Percentiles rank a stretch among this genome's conserved stretches.
Evolutionary conservation across 2,329 filamentous ascomycete species (phyloP).

Genomic region (Colletotrichum euphorbiae): DNA sequence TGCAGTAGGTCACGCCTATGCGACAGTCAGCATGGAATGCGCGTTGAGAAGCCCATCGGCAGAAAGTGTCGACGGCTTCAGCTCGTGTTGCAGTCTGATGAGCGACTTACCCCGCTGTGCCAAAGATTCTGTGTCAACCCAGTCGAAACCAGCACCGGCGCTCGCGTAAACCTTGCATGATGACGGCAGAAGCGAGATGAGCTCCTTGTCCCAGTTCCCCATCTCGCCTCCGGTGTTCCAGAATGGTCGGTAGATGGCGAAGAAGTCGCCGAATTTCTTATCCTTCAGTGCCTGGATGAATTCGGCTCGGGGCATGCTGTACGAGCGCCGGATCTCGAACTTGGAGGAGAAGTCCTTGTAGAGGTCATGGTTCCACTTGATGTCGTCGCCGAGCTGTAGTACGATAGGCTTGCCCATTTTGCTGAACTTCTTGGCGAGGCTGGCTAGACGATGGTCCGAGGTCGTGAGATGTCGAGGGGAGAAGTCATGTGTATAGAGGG

Average conservation of each 20-base stretch:
- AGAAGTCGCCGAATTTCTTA: slow-evolving; percentile 36
- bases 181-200: slow-evolving; percentile 33
- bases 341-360: slow-evolving; percentile 35
- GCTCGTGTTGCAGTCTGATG: neutral
- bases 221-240: slow-evolving; percentile 39
- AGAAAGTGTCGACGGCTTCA: neutral
- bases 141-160: slow-evolving; percentile 34
- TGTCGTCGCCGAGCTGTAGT: slow-evolving; percentile 37
- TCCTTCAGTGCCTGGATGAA: slow-evolving; percentile 37
- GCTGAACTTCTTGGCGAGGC: neutral
- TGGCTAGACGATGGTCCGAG: neutral
- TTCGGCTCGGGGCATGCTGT: slow-evolving; percentile 36
- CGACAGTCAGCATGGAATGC: neutral
- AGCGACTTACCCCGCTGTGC: slow-evolving; percentile 24
- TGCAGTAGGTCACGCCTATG: slow-evolving; percentile 31
- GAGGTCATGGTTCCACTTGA: slow-evolving; percentile 38
- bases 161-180: slow-evolving; percentile 37
- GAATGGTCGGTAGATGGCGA: slow-evolving; percentile 38
- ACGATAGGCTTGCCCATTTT: slow-evolving; percentile 38
- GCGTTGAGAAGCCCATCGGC: too few species aligned
- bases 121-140: slow-evolving; percentile 37
- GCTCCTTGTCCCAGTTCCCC: slow-evolving; percentile 37
- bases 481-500: neutral
- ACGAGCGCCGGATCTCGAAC: slow-evolving; percentile 35
- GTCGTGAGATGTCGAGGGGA: neutral